Conservation (phyloP, 2,329 filamentous ascomycete species). For the Colletotrichum filicis region DNA sequence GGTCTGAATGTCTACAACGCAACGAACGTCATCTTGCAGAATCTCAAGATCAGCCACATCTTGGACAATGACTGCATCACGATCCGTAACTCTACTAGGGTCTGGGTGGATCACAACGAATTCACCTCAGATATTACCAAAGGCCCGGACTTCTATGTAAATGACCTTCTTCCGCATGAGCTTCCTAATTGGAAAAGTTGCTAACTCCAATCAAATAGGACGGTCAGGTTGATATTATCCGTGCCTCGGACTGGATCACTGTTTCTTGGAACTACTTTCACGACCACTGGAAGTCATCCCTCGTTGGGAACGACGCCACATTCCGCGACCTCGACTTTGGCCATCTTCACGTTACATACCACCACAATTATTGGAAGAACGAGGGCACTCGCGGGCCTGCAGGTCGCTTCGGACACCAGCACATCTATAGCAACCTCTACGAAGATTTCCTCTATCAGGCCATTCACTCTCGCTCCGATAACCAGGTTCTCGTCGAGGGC, state of each 20-base stretch:
- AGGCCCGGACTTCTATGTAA: constrained; percentile 51
- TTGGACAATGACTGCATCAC: constrained; percentile 54
- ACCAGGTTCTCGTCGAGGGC: constrained; percentile 60
- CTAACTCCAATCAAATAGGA: constrained; percentile 42
- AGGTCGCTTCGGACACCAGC: constrained; percentile 59
- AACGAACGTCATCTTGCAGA: constrained; percentile 54
- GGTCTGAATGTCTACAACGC: constrained; percentile 48
- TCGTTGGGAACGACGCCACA: constrained; percentile 52
- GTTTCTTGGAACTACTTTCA: constrained; percentile 62
- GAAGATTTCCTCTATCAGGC: constrained; percentile 59
- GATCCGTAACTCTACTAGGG: constrained; percentile 55
- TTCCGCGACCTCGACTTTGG: constrained; percentile 54
- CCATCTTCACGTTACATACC: constrained; percentile 59
- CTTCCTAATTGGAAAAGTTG: background rate
- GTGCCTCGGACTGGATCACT: constrained; percentile 56
- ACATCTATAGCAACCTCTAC: constrained; percentile 62
- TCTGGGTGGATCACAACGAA: constrained; percentile 61
- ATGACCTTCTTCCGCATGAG: background rate
- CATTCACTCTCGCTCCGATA: constrained; percentile 59
- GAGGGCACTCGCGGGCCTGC: constrained; percentile 58
- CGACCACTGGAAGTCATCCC: constrained; percentile 56
- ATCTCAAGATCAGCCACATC: constrained; percentile 49
- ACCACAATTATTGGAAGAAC: constrained; percentile 61
- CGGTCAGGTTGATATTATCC: constrained; percentile 57
- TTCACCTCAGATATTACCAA: constrained; percentile 53